phyloP scores from a whole-genome alignment of 2,329 filamentous ascomycete species.

The Trichophyton simii region DNA sequence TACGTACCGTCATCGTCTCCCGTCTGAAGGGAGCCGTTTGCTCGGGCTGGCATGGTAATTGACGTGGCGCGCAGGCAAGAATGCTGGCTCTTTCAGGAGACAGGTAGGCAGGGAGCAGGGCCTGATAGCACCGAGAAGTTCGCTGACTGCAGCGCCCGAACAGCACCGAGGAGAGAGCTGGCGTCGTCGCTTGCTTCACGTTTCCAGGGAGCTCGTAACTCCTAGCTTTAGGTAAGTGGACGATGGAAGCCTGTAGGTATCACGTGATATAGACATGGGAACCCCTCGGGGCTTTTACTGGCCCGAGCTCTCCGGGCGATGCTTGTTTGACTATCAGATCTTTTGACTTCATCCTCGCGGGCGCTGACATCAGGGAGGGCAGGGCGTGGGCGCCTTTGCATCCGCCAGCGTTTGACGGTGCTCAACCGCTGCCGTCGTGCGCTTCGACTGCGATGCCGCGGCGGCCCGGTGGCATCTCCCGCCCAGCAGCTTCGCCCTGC shows the following conservation, averaged over 20 bases:
- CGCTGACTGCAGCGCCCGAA: neutral
- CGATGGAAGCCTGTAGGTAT: neutral
- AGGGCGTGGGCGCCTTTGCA: too few species aligned
- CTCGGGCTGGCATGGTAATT: neutral
- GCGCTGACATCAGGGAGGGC: too few species aligned
- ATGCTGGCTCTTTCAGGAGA: neutral
- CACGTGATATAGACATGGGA: neutral
- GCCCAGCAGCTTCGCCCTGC: neutral
- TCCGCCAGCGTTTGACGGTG: neutral
- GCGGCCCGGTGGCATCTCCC: neutral
- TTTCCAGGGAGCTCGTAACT: too few species aligned
- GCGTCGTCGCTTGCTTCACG: too few species aligned
- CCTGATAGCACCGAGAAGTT: neutral
- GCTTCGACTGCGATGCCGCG: neutral
- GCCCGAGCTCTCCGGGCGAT: neutral
- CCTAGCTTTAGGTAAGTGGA: too few species aligned
- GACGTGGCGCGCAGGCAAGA: neutral
- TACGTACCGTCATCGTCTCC: slow-evolving; percentile 4
- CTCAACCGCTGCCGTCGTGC: neutral
- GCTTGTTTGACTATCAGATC: neutral
- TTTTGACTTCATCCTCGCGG: neutral
- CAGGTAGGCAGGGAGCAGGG: neutral
- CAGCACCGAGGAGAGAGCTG: neutral
- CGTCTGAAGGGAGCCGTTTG: neutral
- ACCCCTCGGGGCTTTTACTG: neutral